Base-by-base conservation (phyloP, 176 grass and related monocot species). In the Oropetium thomaeum region DNA sequence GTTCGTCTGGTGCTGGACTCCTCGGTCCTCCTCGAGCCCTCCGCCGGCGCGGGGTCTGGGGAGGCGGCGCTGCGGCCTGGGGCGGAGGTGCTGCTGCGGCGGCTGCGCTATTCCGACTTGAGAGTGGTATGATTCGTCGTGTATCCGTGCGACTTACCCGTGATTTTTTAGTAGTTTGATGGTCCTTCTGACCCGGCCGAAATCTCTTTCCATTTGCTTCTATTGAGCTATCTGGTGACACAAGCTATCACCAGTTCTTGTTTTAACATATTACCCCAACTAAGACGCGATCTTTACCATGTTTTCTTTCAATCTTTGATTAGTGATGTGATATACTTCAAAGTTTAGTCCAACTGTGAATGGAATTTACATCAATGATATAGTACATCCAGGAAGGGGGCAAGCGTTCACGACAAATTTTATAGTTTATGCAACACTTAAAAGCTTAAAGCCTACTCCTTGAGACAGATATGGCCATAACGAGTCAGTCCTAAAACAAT, bases 21-120 rank as follows among this genome's bases (percentile, higher is more conserved):
- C 33, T 88, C 86, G 16, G n/a, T 83, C 69, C 80, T 88, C 22
- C 69, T 88, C 52, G 43, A 69, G 0, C 45, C 74, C 17, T 65
- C 82, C 8, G 12, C 42, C 8, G 10, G 15, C 30, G 1, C n/a
- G 27, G 35, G 10, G 3, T 39, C 15, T 2, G 53, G 34, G 5
- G 37, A 49, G 61, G 17, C 13, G 41, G 74, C 34, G 60, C 43
- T 87, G 34, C 73, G 74, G 52, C 74, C 80, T 5, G 80, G 69
- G 59, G 80, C 53, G 22, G 86, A 62, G 74, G 69, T 22, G 34
- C 69, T 88, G 27, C 69, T 88, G 5, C 86, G 86, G 22, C 80
- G 69, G n/a, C 69, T 83, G 62, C 86, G 75, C n/a, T 79, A 75
- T 69, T 83, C 86, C 75, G 62, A 74, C 78, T 63, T 88, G 33